Base-by-base conservation (phyloP, 2,329 filamentous ascomycete species). In the Colletotrichum sidae region DNA sequence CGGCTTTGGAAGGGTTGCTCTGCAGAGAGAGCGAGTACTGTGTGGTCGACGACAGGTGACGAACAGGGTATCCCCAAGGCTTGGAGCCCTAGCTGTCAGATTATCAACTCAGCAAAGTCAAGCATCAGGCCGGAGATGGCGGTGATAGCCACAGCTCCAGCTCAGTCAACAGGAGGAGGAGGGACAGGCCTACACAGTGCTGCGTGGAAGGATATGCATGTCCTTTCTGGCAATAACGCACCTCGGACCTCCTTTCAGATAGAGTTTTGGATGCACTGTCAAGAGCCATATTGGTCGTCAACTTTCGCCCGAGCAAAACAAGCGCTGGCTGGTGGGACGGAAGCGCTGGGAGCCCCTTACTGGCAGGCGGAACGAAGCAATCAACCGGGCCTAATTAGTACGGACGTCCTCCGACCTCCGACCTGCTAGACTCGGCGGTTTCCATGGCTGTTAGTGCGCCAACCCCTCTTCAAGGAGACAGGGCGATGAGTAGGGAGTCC, bases 261-360 rank as follows among this genome's bases (percentile, higher is more conserved):
- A 66, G 52, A 57, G 63, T 56, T 62, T 63, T 37, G 33, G 52
- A 65, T 65, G 63, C 63, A 65, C 62, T 65, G 62, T 52, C 52
- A 57, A 47, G 37, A 56, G 58, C 47, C 58, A 65, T 57, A 38
- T n/a, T 9, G 41, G 47, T 53, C 37, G 53, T 63, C 58, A 53
- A 53, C 47, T 39, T 46, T 63, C 58, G 52, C 53, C 17, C 52
- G 56, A 63, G 37, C 52, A 49, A 47, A 53, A 65, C 58, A 66
- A 15, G 52, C 58, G 41, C 13, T 56, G 17, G 42, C 50, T 55
- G 12, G 52, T 56, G 63, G 59, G 17, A 52, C 53, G 49, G 37
- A 51, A 45, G 33, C 45, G n/a, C 53, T 52, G 35, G 39, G n/a
- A 51, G 50, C 52, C 63, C 63, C 63, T 66, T 58, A 63, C 52